Percentiles rank a stretch among this genome's conserved stretches.
Conservation (phyloP, 2,329 filamentous ascomycete genomes). For the Xylaria hypoxylon region DNA sequence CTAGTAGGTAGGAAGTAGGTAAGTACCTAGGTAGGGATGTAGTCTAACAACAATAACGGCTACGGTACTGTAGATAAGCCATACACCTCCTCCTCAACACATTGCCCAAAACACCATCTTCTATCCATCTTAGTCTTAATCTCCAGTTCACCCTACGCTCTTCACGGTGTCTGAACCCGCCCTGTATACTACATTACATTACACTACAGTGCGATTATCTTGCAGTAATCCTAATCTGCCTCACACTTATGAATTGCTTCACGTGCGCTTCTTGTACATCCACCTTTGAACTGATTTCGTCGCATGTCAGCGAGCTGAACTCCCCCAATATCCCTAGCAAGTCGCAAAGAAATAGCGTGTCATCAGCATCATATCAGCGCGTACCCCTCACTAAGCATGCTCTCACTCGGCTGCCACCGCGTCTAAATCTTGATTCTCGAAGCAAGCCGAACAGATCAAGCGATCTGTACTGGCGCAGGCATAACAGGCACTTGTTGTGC, state of each 20-base stretch:
- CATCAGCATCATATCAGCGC: conserved; percentile 2
- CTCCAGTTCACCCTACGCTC: neutral
- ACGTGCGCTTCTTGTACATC: conserved; percentile 3
- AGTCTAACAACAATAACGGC: no score
- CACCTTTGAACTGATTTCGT: conserved; percentile 4
- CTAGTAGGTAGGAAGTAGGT: no score
- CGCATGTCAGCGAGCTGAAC: conserved; percentile 14
- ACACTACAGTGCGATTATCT: neutral
- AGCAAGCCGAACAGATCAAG: neutral
- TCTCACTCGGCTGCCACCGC: conserved; percentile 2
- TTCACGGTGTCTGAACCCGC: neutral
- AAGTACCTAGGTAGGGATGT: neutral
- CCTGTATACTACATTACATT: neutral
- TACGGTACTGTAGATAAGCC: no score
- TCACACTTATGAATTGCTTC: neutral
- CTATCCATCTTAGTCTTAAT: neutral
- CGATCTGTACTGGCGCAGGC: conserved; percentile 2
- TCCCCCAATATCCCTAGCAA: neutral
- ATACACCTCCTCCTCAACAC: no score
- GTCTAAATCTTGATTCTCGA: neutral
- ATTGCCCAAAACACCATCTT: neutral
- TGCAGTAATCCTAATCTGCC: conserved; percentile 7
- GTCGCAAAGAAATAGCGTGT: conserved; percentile 1
- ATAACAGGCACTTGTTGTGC: neutral
- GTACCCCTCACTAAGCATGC: conserved; percentile 12